Percentiles rank a stretch among this genome's conserved stretches.
phyloP scores from a whole-genome alignment of 441 rosid genomes.

The Gossypium laxum region DNA sequence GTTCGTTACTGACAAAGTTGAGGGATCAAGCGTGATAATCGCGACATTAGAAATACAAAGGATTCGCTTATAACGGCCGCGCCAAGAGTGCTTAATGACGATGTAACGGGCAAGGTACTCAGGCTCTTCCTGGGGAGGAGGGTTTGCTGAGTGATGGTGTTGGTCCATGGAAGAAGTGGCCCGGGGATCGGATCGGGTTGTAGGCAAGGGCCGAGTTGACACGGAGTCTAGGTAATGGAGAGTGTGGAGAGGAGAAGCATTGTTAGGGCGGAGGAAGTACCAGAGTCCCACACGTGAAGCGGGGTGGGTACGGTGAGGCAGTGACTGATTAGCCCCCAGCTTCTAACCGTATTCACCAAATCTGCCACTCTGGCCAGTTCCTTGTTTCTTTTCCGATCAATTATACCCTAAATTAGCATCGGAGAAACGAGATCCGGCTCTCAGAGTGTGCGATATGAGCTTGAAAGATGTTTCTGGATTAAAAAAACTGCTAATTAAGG shows the following conservation, averaged over 20 bases:
- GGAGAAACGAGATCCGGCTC: slow-evolving; percentile 8
- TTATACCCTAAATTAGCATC: slow-evolving; percentile 36
- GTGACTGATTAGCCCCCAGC: slow-evolving; percentile 56
- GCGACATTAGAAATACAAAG: slow-evolving; percentile 62
- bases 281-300: slow-evolving; percentile 52
- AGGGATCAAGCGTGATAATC: slow-evolving; percentile 78
- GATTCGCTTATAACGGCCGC: slow-evolving; percentile 91
- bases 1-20: slow-evolving; percentile 67
- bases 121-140: slow-evolving; percentile 56
- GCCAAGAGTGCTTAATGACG: slow-evolving; percentile 94
- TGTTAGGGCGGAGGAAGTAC: slow-evolving; percentile 54
- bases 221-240: slow-evolving; percentile 42
- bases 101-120: slow-evolving; percentile 87
- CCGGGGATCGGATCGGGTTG: slow-evolving; percentile 16
- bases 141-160: slow-evolving; percentile 20
- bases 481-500: background rate
- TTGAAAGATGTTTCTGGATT: background rate
- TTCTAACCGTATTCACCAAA: slow-evolving; percentile 10
- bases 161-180: slow-evolving; percentile 23
- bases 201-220: slow-evolving; percentile 19
- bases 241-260: slow-evolving; percentile 65
- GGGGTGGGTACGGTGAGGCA: slow-evolving; percentile 49
- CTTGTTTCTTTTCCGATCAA: background rate
- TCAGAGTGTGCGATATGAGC: background rate
- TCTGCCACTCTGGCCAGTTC: slow-evolving; percentile 8